Evolutionary conservation across 345 rosid species (phyloP), one percentile per base, ranked within the genome.

Genomic region (Toxicodendron radicans): DNA sequence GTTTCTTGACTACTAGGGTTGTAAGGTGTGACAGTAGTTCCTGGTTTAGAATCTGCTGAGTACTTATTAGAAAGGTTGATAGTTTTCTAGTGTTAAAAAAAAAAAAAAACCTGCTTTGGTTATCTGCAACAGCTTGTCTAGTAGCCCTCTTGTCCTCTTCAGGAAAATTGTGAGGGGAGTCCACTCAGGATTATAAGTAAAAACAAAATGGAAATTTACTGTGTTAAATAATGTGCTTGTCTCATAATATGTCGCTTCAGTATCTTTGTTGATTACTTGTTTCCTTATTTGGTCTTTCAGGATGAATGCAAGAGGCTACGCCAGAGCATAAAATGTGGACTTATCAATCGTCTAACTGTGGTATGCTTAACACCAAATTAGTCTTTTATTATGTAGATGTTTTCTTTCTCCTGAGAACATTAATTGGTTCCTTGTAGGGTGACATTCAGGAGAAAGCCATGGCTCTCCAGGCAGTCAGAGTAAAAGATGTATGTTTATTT

Each of bases 271-370:
- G 56, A 71, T 51, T 54, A 38, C 49, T 30, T 70, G 61, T 60
- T 68, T 59, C 53, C 64, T 71, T 16, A 54, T 51, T 45, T 78
- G 54, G 66, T 80, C 58, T 85, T 33, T 77, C 79, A 96, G 99
- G 99, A 96, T 81, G 99, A 96, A 89, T 93, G 97, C 84, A 93
- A 92, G 79, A 97, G 99, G 14, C 84, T 96, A 52, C 95, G 95
- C 70, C 99, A 96, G 81, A 93, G 99, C 89, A 96, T 96, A 73
- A 96, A 92, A 76, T 93, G 97, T 81, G 97, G 97, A 79, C 87
- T 96, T 68, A 89, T 93, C 80, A 86, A 86, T 75, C 89, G 95
- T 71, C 77, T 96, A 79, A 90, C 92, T 53, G 97, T 96, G 97
- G 98, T 96, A 90, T 68, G 41, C 11, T 14, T 51, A 51, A 12